phyloP scores from a whole-genome alignment of 2,329 filamentous ascomycete genomes.

The Tolypocladium tundrense region DNA sequence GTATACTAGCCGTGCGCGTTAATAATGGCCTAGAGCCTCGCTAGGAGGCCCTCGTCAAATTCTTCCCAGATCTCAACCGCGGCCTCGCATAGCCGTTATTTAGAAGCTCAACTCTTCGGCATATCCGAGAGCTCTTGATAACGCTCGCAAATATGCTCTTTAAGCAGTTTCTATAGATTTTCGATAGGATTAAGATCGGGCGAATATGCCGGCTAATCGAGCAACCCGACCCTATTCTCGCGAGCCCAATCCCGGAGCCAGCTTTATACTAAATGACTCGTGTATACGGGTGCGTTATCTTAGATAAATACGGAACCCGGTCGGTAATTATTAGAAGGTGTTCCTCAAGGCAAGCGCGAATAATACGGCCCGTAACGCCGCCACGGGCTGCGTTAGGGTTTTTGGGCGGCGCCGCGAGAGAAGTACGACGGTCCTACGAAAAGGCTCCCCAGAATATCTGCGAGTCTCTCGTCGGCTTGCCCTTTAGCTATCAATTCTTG shows the following conservation, averaged over 20 bases:
- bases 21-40: background rate
- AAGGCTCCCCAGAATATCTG: conserved; percentile 5
- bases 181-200: conserved; percentile 6
- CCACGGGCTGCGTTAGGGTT: conserved; percentile 1
- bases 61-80: conserved; percentile 1
- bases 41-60: conserved; percentile 1
- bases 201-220: conserved; percentile 4
- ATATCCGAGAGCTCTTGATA: conserved; percentile 2
- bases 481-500: background rate
- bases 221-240: background rate
- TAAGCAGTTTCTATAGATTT: conserved; percentile 6
- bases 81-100: background rate
- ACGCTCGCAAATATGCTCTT: conserved; percentile 3
- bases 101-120: background rate
- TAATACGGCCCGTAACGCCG: conserved; percentile 2
- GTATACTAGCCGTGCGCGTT: conserved; percentile 1
- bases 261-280: background rate
- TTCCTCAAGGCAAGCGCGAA: conserved; percentile 4
- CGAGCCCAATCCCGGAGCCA: conserved; percentile 1
- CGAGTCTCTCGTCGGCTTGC: conserved; percentile 3
- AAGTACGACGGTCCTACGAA: background rate
- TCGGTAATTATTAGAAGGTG: conserved; percentile 5
- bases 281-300: conserved; percentile 6
- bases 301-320: conserved; percentile 3
- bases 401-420: background rate